Evolutionary conservation across 176 grass and related monocot genomes (phyloP).

Genomic region (Oryza coarctata): DNA sequence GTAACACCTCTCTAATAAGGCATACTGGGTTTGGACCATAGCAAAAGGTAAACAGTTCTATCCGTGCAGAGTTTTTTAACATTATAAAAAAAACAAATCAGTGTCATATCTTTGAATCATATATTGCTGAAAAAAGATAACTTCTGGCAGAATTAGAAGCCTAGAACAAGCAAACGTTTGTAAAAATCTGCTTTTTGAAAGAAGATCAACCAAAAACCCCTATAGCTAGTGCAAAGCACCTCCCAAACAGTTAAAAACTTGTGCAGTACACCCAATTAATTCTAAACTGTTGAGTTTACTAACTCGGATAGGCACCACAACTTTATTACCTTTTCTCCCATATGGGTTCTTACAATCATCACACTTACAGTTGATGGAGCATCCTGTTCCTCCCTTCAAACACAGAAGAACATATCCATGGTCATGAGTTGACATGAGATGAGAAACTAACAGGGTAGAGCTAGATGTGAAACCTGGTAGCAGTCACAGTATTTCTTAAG

Average conservation of each 20-base stretch:
- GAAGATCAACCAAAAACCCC: not conserved
- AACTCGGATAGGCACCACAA: not conserved
- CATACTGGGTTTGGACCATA: not conserved
- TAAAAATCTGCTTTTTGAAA: not conserved
- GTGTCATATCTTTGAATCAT: not conserved
- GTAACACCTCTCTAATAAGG: not conserved
- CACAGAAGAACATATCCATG: not conserved
- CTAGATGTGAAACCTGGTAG: slow-evolving; percentile 47
- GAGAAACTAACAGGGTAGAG: slow-evolving; percentile 11
- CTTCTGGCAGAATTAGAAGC: not conserved
- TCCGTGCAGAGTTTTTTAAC: slow-evolving; percentile 3
- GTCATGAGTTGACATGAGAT: slow-evolving; percentile 7
- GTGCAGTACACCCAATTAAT: not conserved
- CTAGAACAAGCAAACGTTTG: slow-evolving; percentile 19
- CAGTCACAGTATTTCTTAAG: slow-evolving; percentile 74
- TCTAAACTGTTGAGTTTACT: not conserved
- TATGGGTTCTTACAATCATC: slow-evolving; percentile 61
- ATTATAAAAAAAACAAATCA: not conserved
- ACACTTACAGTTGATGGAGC: slow-evolving; percentile 63
- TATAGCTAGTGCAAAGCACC: not conserved
- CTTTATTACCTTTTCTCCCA: slow-evolving; percentile 57
- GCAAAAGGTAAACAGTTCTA: not conserved
- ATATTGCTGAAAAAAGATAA: not conserved
- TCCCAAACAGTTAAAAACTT: slow-evolving; percentile 10
- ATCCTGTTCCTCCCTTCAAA: slow-evolving; percentile 57